Base-by-base conservation (phyloP, 495 filamentous ascomycete species). In the Tirmania nivea region DNA sequence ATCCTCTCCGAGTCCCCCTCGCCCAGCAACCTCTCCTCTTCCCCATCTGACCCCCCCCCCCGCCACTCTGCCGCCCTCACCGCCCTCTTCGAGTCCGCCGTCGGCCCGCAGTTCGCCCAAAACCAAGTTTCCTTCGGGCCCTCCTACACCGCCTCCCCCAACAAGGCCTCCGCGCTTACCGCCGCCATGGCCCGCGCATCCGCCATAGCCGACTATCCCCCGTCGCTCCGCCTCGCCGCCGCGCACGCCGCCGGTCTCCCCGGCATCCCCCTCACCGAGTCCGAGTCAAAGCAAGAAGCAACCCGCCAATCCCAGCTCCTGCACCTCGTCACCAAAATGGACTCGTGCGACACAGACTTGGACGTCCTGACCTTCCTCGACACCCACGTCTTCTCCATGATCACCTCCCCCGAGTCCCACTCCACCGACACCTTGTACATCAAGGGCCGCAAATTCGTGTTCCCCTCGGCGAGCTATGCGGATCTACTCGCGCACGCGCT, bases 21-120 rank as follows among this genome's bases (percentile, higher is more conserved):
- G 8, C 51, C 34, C 51, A 34, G 51, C 51, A 34, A 14, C 1
- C 3, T 3, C 10, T 17, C 51, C 6, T 2, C 37, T 12, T 53
- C 61, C 8, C 57, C 49, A 21, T 7, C 47, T 11, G 36, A 49
- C 3, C 50, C 12, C 0, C 19, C 36, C 0, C 50, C 55, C 12
- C 53, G 52, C 48, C 60, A 55, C 8, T 51, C 50, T 36, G 52
- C 39, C 20, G 51, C 59, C 3, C 60, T 62, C n/a, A 57, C 50
- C 11, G 57, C 55, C 3, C 52, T 63, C 17, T 63, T 63, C 35
- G 57, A 63, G 37, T 60, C 57, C 21, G 60, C 61, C 11, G 60
- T 63, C 10, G 61, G 61, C 4, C 61, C 61, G 1, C 60, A 60
- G 16, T 42, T 54, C 39, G 19, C 51, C 10, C 35, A 60, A 10